Percentiles rank a stretch among this genome's conserved stretches.
phyloP scores from a whole-genome alignment of 2,329 filamentous ascomycete species.

The Colletotrichum noveboracense region DNA sequence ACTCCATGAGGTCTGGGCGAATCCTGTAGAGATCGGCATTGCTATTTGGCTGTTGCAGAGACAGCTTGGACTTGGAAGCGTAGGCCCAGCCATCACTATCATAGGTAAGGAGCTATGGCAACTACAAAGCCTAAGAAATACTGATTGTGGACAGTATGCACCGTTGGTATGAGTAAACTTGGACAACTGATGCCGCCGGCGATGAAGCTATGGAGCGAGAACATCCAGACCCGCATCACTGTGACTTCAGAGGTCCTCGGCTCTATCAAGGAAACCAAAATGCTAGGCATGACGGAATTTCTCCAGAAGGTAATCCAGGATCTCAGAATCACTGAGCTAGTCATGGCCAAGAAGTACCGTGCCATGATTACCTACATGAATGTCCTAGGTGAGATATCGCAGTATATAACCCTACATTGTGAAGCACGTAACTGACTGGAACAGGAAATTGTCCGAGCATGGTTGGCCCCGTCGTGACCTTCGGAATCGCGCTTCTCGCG shows the following conservation, averaged over 20 bases:
- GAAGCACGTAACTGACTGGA: background rate
- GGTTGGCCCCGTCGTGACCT: conserved; percentile 24
- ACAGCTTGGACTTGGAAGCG: conserved; percentile 37
- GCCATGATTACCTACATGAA: conserved; percentile 15
- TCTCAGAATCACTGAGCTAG: conserved; percentile 25
- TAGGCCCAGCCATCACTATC: conserved; percentile 35
- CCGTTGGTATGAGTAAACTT: conserved; percentile 27
- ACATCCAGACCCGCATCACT: conserved; percentile 31
- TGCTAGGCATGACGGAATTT: conserved; percentile 29
- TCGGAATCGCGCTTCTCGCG: conserved; percentile 24
- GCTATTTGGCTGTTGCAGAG: conserved; percentile 34
- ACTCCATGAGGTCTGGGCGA: conserved; percentile 33
- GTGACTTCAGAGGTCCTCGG: conserved; percentile 32
- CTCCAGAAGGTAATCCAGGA: conserved; percentile 23
- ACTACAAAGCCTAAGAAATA: background rate
- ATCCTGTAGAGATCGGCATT: conserved; percentile 32
- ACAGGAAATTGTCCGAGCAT: conserved; percentile 14
- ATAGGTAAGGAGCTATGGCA: conserved; percentile 23
- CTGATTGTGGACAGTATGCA: conserved; percentile 21
- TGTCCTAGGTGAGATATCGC: background rate
- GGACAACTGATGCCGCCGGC: conserved; percentile 30
- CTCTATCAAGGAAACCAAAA: conserved; percentile 36
- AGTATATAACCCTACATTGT: fast-evolving
- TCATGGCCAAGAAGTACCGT: conserved; percentile 25
- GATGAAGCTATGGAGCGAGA: conserved; percentile 32